Evolutionary conservation across 192 early-diverging fungal species (phyloP).

Genomic region (Coemansia umbellata): DNA sequence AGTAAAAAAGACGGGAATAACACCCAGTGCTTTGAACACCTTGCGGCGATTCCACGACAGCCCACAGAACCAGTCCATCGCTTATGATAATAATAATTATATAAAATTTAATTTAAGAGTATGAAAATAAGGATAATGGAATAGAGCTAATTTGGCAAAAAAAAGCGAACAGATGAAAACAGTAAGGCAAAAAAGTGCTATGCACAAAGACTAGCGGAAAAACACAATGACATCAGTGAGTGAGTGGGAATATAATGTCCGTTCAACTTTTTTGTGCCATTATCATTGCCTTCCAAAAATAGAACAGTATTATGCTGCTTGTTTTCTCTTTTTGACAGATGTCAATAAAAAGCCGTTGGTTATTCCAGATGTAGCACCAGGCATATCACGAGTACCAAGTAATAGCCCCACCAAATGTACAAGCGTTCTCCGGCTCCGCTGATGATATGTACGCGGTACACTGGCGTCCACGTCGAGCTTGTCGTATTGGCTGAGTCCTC

Average conservation of each 20-base stretch:
- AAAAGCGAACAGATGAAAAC: not conserved
- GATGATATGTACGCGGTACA: conserved; percentile 33
- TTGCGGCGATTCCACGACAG: conserved; percentile 30
- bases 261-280: too few relatives aligned
- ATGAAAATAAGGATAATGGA: not conserved
- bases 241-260: too few relatives aligned
- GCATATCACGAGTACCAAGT: not conserved
- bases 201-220: too few relatives aligned
- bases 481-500: not conserved
- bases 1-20: conserved; percentile 39
- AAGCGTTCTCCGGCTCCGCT: not conserved
- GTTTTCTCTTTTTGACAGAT: too few relatives aligned
- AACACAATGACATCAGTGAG: too few relatives aligned
- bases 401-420: not conserved
- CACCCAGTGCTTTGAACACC: conserved; percentile 31
- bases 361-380: not conserved
- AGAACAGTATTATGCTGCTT: not conserved
- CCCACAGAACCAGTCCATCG: conserved; percentile 4
- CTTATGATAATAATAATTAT: not conserved
- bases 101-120: not conserved
- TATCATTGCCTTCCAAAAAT: not conserved
- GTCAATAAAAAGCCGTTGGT: too few relatives aligned
- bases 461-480: conserved; percentile 3
- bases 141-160: not conserved
- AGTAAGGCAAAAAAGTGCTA: too few relatives aligned